Percentiles rank a stretch among this genome's conserved stretches.
phyloP scores from a whole-genome alignment of 352 stramenopile genomes.

The Pythium rishiriense region DNA sequence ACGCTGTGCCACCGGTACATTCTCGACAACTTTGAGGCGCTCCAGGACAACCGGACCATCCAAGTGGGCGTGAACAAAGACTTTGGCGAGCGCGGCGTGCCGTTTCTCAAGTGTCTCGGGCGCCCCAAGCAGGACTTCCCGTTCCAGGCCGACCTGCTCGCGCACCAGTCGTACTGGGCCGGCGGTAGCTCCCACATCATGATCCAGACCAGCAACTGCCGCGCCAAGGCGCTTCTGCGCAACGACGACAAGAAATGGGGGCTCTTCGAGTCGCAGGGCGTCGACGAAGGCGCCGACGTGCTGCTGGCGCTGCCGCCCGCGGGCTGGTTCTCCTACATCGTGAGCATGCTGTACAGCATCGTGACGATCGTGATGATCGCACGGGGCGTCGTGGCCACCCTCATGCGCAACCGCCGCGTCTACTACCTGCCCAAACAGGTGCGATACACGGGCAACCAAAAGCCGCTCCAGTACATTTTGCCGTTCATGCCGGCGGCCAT shows the following conservation, averaged over 20 bases:
- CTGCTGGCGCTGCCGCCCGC: conserved; percentile 45
- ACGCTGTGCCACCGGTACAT: conserved; percentile 49
- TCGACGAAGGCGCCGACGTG: conserved; percentile 44
- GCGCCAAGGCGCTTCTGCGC: conserved; percentile 37
- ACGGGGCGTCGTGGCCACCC: conserved; percentile 42
- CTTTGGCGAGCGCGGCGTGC: conserved; percentile 39
- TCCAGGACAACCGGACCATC: conserved; percentile 33
- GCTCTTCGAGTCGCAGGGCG: conserved; percentile 46
- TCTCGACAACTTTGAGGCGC: conserved; percentile 43
- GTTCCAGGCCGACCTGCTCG: conserved; percentile 61
- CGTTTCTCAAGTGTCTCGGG: conserved; percentile 53
- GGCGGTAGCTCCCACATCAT: conserved; percentile 48
- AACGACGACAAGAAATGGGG: conserved; percentile 39
- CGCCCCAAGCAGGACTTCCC: conserved; percentile 38
- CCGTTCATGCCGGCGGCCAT: conserved; percentile 48
- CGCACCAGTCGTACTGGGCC: conserved; percentile 51
- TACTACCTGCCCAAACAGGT: conserved; percentile 49
- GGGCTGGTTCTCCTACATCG: conserved; percentile 39
- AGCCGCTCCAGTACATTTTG: conserved; percentile 40
- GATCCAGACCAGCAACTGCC: conserved; percentile 52
- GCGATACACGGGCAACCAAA: conserved; percentile 33
- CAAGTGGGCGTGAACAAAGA: conserved; percentile 40
- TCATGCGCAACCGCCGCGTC: conserved; percentile 40
- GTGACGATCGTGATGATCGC: conserved; percentile 45
- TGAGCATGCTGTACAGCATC: conserved; percentile 49